Evolutionary conservation across 108 stramenopile genomes (phyloP), one percentile per base, ranked within the genome.

Genomic region (Stephanodiscus minutulus): DNA sequence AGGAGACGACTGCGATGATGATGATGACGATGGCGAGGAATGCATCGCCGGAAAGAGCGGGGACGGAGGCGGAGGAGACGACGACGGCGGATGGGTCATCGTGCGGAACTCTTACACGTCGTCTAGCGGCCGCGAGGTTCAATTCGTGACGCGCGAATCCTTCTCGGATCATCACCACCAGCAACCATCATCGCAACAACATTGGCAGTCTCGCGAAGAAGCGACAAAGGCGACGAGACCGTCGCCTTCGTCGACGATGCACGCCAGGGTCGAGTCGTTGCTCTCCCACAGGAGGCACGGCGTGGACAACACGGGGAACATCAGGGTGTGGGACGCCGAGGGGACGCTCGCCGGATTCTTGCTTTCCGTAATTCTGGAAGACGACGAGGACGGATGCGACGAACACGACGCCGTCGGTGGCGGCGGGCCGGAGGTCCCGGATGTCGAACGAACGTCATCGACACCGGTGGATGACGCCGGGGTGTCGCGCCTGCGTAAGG

Each of bases 251-350:
- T n/a, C 36, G 12, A 60, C 70, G 43, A 50, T 71, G 46, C 60
- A 50, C 52, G 36, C 22, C 17, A 29, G 70, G 37, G 36, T 71
- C 12, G 70, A 71, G 39, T 64, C 69, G 22, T 55, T 78, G 49
- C 20, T 78, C 35, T 78, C 77, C 50, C 90, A 91, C 69, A 77
- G 85, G 13, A 66, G 55, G 41, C 35, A 83, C 48, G 88, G 85
- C 10, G 87, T 91, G 6, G 93, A 94, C 64, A 91, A 94, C 72
- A 91, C 90, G 0, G 90, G 89, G 18, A 89, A 94, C 52, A 77
- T 87, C 18, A 70, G 92, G 57, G 88, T 93, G 12, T 93, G 92
- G 92, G 92, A 93, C 83, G 83, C 79, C 2, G 91, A 92, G 70
- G 66, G 53, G 5, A 87, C 88, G 0, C 73, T 92, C 60, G 76